Percentiles rank a stretch among this genome's conserved stretches.
Conservation (phyloP, 176 grass and related monocot species). For the Oryza coarctata region DNA sequence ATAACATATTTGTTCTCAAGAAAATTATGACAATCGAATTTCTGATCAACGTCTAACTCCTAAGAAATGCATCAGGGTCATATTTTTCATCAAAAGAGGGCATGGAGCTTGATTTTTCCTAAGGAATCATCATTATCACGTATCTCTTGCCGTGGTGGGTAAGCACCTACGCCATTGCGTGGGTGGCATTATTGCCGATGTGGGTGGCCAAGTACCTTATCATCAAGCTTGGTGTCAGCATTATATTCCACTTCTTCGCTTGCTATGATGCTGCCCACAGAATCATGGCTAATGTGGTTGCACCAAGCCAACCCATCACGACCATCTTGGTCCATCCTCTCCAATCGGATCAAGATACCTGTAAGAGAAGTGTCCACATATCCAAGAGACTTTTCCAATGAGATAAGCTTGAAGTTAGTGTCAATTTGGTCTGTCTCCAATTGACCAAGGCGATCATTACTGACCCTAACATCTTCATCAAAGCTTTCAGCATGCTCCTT, state of each 20-base stretch:
- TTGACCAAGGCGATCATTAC: too few species aligned
- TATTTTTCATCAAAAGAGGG: background rate
- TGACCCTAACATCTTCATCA: too few species aligned
- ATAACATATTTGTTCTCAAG: background rate
- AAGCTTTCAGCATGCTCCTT: too few species aligned
- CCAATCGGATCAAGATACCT: background rate
- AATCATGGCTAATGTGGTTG: background rate
- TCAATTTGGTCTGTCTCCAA: too few species aligned
- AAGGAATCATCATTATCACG: background rate
- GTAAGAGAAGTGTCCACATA: background rate
- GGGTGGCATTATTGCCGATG: background rate
- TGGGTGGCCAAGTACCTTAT: too few species aligned
- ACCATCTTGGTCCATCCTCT: background rate
- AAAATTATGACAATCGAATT: background rate
- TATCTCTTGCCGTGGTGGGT: background rate
- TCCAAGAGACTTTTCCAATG: background rate
- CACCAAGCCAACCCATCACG: too few species aligned
- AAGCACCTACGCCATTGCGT: background rate
- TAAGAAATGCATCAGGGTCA: background rate
- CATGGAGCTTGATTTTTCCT: background rate
- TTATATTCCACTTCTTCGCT: background rate
- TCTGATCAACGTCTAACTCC: background rate
- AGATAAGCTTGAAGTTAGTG: background rate
- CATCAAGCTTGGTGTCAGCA: background rate
- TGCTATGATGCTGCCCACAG: background rate